phyloP scores from a whole-genome alignment of 148 eudicot genomes.

The Camellia sinensis region DNA sequence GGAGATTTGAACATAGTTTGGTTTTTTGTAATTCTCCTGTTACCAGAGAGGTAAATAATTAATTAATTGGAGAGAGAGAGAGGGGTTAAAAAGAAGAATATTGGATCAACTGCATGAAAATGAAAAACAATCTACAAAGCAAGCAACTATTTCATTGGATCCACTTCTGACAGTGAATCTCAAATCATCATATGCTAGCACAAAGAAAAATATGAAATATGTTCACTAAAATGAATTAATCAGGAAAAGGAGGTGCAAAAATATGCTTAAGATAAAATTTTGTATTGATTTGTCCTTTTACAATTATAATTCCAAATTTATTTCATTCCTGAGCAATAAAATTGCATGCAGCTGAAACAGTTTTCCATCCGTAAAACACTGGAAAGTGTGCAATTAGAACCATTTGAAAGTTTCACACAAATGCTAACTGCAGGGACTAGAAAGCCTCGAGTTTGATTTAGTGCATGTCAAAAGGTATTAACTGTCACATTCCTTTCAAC shows the following conservation, averaged over 20 bases:
- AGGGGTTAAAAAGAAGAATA: neutral
- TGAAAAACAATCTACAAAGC: neutral
- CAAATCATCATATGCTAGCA: neutral
- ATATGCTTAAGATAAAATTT: neutral
- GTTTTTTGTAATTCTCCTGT: conserved; percentile 60
- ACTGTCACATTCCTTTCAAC: neutral
- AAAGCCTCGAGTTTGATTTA: neutral
- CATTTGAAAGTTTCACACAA: neutral
- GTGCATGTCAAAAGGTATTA: neutral
- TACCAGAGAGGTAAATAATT: neutral
- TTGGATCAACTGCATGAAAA: neutral
- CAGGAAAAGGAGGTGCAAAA: neutral
- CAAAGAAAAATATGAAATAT: neutral
- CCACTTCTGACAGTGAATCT: conserved; percentile 3
- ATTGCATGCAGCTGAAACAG: neutral
- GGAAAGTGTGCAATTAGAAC: neutral
- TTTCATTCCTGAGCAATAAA: neutral
- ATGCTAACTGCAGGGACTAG: neutral
- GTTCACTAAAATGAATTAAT: neutral
- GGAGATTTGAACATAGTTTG: conserved; percentile 88
- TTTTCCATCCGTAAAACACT: no score
- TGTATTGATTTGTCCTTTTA: neutral
- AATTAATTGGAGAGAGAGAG: neutral
- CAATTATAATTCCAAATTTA: neutral
- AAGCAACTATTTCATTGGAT: neutral